Base-by-base conservation (phyloP, 768 basidiomycete species). In the Heimioporus sp. region DNA sequence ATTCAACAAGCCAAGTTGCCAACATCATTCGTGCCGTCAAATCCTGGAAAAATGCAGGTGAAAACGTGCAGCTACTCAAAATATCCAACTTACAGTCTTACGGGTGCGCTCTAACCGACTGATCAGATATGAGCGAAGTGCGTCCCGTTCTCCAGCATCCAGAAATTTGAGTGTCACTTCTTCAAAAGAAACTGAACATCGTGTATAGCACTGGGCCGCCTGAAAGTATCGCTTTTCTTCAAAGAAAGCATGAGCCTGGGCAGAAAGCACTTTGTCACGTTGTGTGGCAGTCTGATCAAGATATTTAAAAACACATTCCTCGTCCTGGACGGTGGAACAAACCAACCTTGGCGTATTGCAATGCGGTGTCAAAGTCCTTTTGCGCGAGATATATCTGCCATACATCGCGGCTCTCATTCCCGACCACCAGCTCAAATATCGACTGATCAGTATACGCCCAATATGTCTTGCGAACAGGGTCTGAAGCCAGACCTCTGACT, bases 1-100 rank as follows among this genome's bases (percentile, higher is more conserved):
- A 92, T 69, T 99, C 97, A 30, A 97, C 87, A 12, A 99, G 83
- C 97, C 97, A 99, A 0, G 94, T 98, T 16, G 97, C 95, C 17
- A 99, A 74, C 85, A 98, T 93, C 87, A 94, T 94, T 37, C 97
- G 81, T 67, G 98, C 95, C 0, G 92, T 94, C 36, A 89, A 59
- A 61, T 97, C 93, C 95, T 98, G 51, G 35, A 39, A 30, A 30
- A 40, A 38, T 11, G 11, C 15, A 21, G 20, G 42, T 20, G 53
- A 36, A 47, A 43, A 13, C 31, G 35, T 45, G 19, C 16, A 9
- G 10, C 37, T 43, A 16, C 11, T 35, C 13, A 42, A 43, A 21
- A 38, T 12, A 20, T 38, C 8, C 34, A n/a, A 52, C 87, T 58
- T 52, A 94, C 96, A 43, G 78, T 81, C 72, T 90, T 94, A 51